Evolutionary conservation across 1,139 yeast species (phyloP).

Genomic region (Kazachstania sp.): DNA sequence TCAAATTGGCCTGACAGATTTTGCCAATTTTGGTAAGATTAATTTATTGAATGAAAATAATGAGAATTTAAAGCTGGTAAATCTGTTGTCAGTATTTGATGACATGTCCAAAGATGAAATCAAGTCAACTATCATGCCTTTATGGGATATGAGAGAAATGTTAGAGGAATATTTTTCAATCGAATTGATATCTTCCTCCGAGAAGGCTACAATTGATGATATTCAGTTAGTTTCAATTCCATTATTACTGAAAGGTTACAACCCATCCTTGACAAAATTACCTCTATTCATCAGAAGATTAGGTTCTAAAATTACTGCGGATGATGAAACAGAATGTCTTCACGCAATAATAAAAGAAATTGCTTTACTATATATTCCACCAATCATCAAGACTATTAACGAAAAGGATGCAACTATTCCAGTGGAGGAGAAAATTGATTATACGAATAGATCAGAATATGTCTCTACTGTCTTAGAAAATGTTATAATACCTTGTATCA

Average conservation of each 20-base stretch:
- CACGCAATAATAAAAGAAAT: constrained; percentile 56
- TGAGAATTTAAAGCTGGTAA: constrained; percentile 12
- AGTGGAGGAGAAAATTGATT: constrained; percentile 14
- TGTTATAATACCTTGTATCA: constrained; percentile 57
- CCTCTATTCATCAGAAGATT: constrained; percentile 59
- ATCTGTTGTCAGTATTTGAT: constrained; percentile 11
- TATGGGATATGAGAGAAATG: constrained; percentile 62
- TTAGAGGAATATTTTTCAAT: constrained; percentile 68
- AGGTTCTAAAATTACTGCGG: constrained; percentile 53
- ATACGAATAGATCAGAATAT: constrained; percentile 16
- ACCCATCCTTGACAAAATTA: constrained; percentile 56
- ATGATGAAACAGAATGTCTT: constrained; percentile 59
- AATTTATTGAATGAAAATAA: constrained; percentile 32
- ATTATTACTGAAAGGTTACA: constrained; percentile 51
- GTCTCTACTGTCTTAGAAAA: constrained; percentile 43
- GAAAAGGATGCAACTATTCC: constrained; percentile 17
- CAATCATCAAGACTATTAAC: constrained; percentile 32
- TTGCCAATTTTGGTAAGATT: constrained; percentile 72
- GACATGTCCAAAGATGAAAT: constrained; percentile 9
- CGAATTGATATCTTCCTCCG: constrained; percentile 29
- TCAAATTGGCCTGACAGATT: constrained; percentile 69
- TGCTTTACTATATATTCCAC: constrained; percentile 70
- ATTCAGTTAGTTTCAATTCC: constrained; percentile 50
- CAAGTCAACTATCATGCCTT: constrained; percentile 19
- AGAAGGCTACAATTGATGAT: constrained; percentile 12